Conservation (phyloP, 768 basidiomycete genomes). For the Leccinum rimulosum region DNA sequence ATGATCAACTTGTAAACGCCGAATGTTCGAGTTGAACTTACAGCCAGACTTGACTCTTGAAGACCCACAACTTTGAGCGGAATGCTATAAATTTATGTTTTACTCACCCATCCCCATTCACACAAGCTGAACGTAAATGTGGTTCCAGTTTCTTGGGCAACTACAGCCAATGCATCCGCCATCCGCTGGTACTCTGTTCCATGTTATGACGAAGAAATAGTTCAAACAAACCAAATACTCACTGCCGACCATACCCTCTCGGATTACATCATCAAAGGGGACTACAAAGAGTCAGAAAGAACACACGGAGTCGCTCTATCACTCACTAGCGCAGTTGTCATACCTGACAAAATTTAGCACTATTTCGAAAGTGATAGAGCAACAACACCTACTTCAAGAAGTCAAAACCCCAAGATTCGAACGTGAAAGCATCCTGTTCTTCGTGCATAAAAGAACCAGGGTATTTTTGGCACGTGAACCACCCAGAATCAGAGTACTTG, state of each 20-base stretch:
- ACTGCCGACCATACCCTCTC: conserved; percentile 54
- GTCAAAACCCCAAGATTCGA: conserved; percentile 64
- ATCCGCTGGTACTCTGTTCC: conserved; percentile 55
- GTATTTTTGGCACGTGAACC: conserved; percentile 60
- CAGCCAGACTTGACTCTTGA: conserved; percentile 60
- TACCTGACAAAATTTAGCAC: conserved; percentile 38
- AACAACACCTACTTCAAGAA: conserved; percentile 49
- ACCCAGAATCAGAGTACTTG: conserved; percentile 66
- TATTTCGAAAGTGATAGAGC: not conserved
- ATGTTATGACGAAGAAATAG: not conserved
- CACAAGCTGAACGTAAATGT: conserved; percentile 61
- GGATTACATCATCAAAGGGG: conserved; percentile 53
- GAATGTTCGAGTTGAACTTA: conserved; percentile 41
- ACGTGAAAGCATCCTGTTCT: conserved; percentile 54
- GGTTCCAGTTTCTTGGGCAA: conserved; percentile 46
- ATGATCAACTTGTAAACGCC: not conserved
- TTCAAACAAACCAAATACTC: conserved; percentile 19
- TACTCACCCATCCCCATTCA: conserved; percentile 62
- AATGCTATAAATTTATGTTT: not conserved
- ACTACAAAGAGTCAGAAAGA: conserved; percentile 32
- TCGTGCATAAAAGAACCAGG: conserved; percentile 65
- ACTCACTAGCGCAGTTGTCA: conserved; percentile 56
- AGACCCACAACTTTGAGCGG: not conserved
- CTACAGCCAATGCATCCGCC: conserved; percentile 49
- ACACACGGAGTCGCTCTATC: not conserved